phyloP scores from a whole-genome alignment of 2,329 filamentous ascomycete genomes.

The Triangularia verruculosa region DNA sequence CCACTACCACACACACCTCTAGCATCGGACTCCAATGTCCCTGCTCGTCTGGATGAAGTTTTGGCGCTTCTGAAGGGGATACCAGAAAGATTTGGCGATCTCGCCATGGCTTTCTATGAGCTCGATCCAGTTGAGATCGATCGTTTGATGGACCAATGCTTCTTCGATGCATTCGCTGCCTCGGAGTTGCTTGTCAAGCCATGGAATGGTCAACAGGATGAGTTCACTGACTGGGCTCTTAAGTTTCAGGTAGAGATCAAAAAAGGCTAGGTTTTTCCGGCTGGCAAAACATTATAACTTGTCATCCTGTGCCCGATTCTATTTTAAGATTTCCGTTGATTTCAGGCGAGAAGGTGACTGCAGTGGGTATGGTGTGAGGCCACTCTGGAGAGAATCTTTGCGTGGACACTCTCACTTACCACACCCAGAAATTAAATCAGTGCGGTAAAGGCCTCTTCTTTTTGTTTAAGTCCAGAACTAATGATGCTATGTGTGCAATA shows the following conservation, averaged over 20 bases:
- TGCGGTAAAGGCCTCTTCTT: no score
- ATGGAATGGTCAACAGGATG: conserved; percentile 67
- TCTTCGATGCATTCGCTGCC: conserved; percentile 55
- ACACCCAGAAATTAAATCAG: no score
- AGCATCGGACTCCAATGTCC: conserved; percentile 30
- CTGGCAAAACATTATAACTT: background rate
- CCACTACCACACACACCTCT: conserved; percentile 39
- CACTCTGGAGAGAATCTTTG: no score
- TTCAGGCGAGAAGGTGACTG: background rate
- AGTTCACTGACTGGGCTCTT: conserved; percentile 73
- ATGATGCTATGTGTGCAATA: no score
- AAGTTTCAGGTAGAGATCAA: conserved; percentile 54
- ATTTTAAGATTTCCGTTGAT: background rate
- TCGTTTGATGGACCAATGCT: conserved; percentile 55
- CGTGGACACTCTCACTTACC: no score
- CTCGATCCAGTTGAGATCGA: conserved; percentile 59
- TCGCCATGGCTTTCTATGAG: conserved; percentile 71
- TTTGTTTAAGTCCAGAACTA: no score
- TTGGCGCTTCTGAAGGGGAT: conserved; percentile 56
- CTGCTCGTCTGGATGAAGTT: conserved; percentile 52
- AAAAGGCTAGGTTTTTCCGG: conserved; percentile 32
- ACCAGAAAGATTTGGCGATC: conserved; percentile 66
- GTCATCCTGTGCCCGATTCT: background rate
- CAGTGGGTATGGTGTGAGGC: no score
- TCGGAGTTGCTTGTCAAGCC: conserved; percentile 53